These are phyloP conservation scores for Neoboletus magnificus DNA, from an alignment of 768 basidiomycete genomes.

Conservation along the genomic window DNA sequence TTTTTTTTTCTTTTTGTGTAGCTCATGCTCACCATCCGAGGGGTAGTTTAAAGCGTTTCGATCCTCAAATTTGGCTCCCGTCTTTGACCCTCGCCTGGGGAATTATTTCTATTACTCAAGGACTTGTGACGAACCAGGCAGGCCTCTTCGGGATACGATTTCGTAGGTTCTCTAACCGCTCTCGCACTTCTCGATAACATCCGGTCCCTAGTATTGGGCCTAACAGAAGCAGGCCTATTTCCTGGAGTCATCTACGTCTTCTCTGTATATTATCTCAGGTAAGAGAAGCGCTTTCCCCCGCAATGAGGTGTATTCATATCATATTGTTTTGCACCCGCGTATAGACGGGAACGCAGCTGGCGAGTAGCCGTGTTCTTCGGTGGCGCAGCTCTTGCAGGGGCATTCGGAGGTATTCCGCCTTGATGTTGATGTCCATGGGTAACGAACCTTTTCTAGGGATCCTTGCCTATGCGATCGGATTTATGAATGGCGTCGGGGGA, in stretches of 20 bases:
- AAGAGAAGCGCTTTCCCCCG: neutral
- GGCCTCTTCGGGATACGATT: conserved; percentile 55
- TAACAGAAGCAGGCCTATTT: conserved; percentile 58
- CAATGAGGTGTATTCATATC: neutral
- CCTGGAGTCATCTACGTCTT: conserved; percentile 58
- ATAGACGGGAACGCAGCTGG: conserved; percentile 55
- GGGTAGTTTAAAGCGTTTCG: conserved; percentile 51
- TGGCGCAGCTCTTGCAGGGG: conserved; percentile 59
- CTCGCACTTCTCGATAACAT: neutral
- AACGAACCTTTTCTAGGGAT: conserved; percentile 37
- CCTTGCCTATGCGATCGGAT: conserved; percentile 54
- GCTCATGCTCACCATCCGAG: neutral
- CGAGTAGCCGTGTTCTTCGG: conserved; percentile 63
- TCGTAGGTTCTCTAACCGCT: conserved; percentile 32
- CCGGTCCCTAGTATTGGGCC: conserved; percentile 45
- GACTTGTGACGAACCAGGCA: conserved; percentile 50
- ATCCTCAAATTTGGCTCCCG: conserved; percentile 61
- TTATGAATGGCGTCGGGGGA: conserved; percentile 62
- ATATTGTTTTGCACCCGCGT: neutral
- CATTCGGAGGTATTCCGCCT: conserved; percentile 48
- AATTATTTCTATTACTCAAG: conserved; percentile 51
- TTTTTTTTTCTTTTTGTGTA: neutral
- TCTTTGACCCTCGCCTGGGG: conserved; percentile 60
- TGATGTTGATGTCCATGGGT: neutral
- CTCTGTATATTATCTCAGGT: conserved; percentile 56